Evolutionary conservation across 352 stramenopile genomes (phyloP), one percentile per base, ranked within the genome.

Genomic region (Halophytophthora batemanensis): DNA sequence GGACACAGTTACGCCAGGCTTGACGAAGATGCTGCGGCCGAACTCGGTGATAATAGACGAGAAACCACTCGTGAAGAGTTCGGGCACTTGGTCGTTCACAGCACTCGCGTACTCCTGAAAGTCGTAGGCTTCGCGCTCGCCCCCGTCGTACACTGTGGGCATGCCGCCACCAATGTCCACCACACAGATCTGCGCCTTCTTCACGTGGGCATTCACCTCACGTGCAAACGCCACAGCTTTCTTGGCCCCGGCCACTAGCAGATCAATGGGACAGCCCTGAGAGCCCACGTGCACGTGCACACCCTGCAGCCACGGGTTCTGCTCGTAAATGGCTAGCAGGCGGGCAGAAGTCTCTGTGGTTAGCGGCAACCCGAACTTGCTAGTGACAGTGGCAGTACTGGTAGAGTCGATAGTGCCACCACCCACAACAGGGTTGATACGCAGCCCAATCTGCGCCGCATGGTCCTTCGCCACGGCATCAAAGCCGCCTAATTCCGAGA

Each of bases 151-250:
- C 38, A 96, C 81, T 0, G 84, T 95, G 0, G 86, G 79, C 56
- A 98, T 65, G 6, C 92, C 92, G 31, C 91, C 92, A n/a, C 92
- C 91, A 59, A 98, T 96, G 59, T 98, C 90, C 22, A 97, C 58
- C 28, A 87, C 71, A 15, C 54, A 41, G 31, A 98, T 76, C 45
- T 92, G 88, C 19, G 74, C 62, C 14, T 65, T 53, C 5, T 75
- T 76, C 4, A 89, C 57, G 38, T 61, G 57, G 23, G 49, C 55
- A 38, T 97, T 95, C 13, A 96, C 66, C 45, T 90, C 77, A 13
- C 69, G 54, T 2, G 90, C 87, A 43, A 97, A 92, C 11, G 67
- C 54, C 10, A 92, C 79, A 2, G 86, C 82, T 40, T 66, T 73
- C 50, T 87, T 75, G 1, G 85, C 84, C 21, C 90, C 90, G 8